phyloP scores from a whole-genome alignment of 2,329 filamentous ascomycete genomes.

The Calonectria leucothoes region DNA sequence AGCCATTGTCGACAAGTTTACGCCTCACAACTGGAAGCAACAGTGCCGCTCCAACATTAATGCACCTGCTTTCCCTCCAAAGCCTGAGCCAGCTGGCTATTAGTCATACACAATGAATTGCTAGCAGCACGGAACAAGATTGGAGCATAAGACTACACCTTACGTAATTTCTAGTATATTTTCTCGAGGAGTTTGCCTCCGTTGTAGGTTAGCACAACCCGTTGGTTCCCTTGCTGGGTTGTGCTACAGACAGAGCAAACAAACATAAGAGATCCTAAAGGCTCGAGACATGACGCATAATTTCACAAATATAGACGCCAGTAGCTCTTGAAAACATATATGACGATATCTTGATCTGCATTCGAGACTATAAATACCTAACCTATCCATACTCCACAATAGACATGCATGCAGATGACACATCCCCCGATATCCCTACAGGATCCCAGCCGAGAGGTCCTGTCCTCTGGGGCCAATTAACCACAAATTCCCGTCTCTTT shows the following conservation, averaged over 20 bases:
- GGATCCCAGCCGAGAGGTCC: constrained; percentile 37
- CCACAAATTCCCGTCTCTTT: constrained; percentile 29
- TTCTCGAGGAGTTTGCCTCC: not conserved
- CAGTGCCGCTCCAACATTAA: constrained; percentile 61
- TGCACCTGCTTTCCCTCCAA: constrained; percentile 57
- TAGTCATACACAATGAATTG: constrained; percentile 38
- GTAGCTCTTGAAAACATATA: not conserved
- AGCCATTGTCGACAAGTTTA: constrained; percentile 89
- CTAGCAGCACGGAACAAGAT: not conserved
- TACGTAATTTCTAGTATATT: not conserved
- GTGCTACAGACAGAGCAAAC: not conserved
- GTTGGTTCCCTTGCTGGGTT: not conserved
- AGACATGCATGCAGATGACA: constrained; percentile 44
- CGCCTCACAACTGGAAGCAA: constrained; percentile 80
- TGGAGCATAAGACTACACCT: not conserved
- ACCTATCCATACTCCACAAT: constrained; percentile 41
- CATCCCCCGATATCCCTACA: constrained; percentile 32
- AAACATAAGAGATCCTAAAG: not conserved
- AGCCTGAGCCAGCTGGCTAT: constrained; percentile 65
- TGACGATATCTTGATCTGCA: constrained; percentile 40
- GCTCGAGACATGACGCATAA: not conserved
- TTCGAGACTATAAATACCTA: constrained; percentile 39
- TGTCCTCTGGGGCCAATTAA: constrained; percentile 35
- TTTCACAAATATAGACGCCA: not conserved
- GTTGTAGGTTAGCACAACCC: not conserved